phyloP scores from a whole-genome alignment of 1,139 yeast genomes.

The Suhomyces guaymorum region DNA sequence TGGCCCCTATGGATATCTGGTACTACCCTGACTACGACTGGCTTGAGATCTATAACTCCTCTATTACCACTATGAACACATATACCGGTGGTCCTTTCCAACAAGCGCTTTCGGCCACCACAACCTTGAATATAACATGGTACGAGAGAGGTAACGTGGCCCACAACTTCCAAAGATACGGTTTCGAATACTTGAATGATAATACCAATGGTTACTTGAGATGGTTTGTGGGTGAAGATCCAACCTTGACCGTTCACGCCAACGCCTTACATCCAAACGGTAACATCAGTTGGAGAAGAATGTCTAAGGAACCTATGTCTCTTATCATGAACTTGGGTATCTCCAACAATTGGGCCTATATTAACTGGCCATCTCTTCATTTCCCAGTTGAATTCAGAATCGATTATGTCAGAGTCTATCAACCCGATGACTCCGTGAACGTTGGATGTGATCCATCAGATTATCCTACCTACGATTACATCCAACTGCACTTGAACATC shows the following conservation, averaged over 20 bases:
- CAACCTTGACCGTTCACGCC: constrained; percentile 63
- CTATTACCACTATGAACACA: constrained; percentile 68
- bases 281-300: constrained; percentile 70
- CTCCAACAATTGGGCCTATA: constrained; percentile 80
- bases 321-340: constrained; percentile 75
- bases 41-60: constrained; percentile 59
- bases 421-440: constrained; percentile 53
- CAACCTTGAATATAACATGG: constrained; percentile 74
- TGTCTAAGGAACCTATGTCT: constrained; percentile 86
- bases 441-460: constrained; percentile 76
- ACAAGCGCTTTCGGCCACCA: constrained; percentile 77
- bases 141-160: constrained; percentile 50
- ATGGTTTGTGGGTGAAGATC: constrained; percentile 77
- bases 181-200: constrained; percentile 75
- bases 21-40: constrained; percentile 77
- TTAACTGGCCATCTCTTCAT: constrained; percentile 67
- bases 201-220: constrained; percentile 66
- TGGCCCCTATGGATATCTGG: constrained; percentile 89
- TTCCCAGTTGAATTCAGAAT: constrained; percentile 71
- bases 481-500: constrained; percentile 60
- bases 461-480: constrained; percentile 75
- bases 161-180: constrained; percentile 65
- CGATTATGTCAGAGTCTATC: constrained; percentile 80
- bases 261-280: constrained; percentile 79
- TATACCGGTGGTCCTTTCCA: constrained; percentile 85